Evolutionary conservation across 2,329 filamentous ascomycete genomes (phyloP).

Genomic region (Furcasterigmium furcatum): DNA sequence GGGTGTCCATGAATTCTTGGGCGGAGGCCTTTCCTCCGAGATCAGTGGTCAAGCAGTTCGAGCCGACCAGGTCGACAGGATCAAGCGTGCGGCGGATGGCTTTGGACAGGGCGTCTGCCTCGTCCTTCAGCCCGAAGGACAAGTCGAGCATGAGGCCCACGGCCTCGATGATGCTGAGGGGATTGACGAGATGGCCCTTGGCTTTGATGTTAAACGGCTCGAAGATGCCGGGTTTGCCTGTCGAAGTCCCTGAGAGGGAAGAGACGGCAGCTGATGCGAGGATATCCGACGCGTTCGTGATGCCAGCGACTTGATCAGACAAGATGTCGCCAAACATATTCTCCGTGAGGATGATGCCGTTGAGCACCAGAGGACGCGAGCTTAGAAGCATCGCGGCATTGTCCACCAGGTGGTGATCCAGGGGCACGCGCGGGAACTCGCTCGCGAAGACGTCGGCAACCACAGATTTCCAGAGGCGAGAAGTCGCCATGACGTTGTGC

Average conservation of each 20-base stretch:
- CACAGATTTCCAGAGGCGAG: slow-evolving; percentile 16
- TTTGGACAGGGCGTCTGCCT: slow-evolving; percentile 7
- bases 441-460: slow-evolving; percentile 10
- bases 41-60: slow-evolving; percentile 5
- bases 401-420: slow-evolving; percentile 17
- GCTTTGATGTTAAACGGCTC: slow-evolving; percentile 10
- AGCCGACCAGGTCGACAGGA: slow-evolving; percentile 11
- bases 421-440: slow-evolving; percentile 14
- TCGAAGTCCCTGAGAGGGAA: not conserved
- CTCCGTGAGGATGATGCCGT: slow-evolving; percentile 17
- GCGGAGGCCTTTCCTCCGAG: slow-evolving; percentile 8
- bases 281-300: slow-evolving; percentile 8
- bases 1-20: slow-evolving; percentile 6
- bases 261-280: slow-evolving; percentile 8
- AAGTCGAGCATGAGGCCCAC: slow-evolving; percentile 9
- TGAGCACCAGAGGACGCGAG: slow-evolving; percentile 12
- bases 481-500: slow-evolving; percentile 18
- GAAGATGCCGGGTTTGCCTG: slow-evolving; percentile 6
- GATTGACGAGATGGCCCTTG: slow-evolving; percentile 3
- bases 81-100: slow-evolving; percentile 12
- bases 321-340: slow-evolving; percentile 22
- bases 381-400: slow-evolving; percentile 15
- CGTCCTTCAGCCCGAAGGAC: slow-evolving; percentile 4
- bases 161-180: slow-evolving; percentile 8
- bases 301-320: slow-evolving; percentile 17